A percentile compares a stretch with the other conserved stretches of the same genome.
phyloP scores from a whole-genome alignment of 371 early-diverging fungal species.

The Cokeromyces recurvatus region DNA sequence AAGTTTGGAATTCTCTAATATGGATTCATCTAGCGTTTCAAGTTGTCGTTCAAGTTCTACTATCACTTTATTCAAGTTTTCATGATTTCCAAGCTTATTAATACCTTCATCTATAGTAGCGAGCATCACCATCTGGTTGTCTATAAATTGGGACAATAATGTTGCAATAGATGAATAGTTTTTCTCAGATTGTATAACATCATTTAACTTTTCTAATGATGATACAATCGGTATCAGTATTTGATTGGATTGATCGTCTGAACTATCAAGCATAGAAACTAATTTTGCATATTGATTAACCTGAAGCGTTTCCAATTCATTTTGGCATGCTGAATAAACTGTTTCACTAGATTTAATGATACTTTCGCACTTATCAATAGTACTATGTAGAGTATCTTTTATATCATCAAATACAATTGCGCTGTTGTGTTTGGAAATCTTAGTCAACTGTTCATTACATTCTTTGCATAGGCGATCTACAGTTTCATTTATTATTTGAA shows the following conservation, averaged over 20 bases:
- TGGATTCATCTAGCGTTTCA: conserved; percentile 16
- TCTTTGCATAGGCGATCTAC: no score
- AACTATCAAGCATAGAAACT: neutral
- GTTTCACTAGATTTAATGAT: neutral
- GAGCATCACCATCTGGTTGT: no score
- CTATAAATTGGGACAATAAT: no score
- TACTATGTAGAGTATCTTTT: no score
- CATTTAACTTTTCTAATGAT: neutral
- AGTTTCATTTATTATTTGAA: no score
- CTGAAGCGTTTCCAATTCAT: conserved; percentile 1
- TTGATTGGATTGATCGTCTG: neutral
- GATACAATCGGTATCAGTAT: neutral
- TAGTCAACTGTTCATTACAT: no score
- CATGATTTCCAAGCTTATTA: neutral
- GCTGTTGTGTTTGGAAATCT: no score
- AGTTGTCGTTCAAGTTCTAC: conserved; percentile 8
- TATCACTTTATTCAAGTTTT: neutral
- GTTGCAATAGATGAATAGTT: neutral
- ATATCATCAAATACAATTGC: no score
- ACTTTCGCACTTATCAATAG: no score
- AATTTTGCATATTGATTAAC: neutral
- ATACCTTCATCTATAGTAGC: neutral
- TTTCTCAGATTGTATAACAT: neutral
- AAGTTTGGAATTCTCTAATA: neutral
- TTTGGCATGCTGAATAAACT: neutral